Percentiles rank a stretch among this genome's conserved stretches.
Conservation (phyloP, 169 alveolate genomes). For the Plasmodium vivax region DNA sequence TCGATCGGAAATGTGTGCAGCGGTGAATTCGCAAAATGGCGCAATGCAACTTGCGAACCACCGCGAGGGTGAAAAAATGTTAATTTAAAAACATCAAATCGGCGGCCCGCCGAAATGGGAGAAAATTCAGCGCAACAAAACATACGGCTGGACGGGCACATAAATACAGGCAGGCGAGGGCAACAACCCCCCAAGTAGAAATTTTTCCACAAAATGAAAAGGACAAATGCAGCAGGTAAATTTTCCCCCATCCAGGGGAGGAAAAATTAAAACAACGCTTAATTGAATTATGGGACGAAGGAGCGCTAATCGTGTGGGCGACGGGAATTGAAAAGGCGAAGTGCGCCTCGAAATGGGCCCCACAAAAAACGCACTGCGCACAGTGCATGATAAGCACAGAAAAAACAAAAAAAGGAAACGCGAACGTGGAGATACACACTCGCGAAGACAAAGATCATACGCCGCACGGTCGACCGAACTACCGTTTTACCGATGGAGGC, state of each 20-base stretch:
- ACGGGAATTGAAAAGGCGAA: neutral
- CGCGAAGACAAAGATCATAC: neutral
- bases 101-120: neutral
- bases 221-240: neutral
- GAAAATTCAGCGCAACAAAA: neutral
- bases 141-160: neutral
- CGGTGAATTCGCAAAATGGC: neutral
- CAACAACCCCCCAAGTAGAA: neutral
- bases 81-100: neutral
- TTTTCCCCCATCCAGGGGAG: neutral
- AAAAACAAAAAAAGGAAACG: neutral
- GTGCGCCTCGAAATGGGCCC: neutral
- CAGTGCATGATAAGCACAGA: neutral
- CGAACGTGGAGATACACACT: neutral
- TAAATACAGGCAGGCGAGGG: neutral
- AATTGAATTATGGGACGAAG: neutral
- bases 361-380: neutral
- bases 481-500: slow-evolving; percentile 49
- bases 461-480: neutral
- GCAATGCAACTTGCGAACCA: neutral
- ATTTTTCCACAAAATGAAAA: neutral
- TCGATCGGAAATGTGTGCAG: neutral
- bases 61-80: neutral
- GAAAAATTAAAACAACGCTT: neutral
- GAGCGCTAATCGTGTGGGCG: neutral